Evolutionary conservation across 768 basidiomycete genomes (phyloP), one percentile per base, ranked within the genome.

Genomic region (Boletus insuetus): DNA sequence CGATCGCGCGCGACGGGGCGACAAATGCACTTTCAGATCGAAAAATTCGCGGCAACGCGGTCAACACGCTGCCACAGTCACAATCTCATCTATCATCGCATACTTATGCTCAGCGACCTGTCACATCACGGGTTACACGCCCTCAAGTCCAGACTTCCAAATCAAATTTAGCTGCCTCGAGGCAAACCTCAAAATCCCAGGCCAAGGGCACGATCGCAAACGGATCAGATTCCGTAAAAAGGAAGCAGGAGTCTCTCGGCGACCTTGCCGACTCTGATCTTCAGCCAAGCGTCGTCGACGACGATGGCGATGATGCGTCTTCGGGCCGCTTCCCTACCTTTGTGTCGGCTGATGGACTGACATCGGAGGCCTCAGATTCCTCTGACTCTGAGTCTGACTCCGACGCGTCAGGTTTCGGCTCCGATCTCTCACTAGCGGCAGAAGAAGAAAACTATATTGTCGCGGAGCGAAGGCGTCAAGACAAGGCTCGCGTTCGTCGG

Each of bases 371-470:
- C 9, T 77, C 79, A 3, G 79, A 78, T 45, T 82, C 82, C 13
- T 71, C 65, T 35, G 73, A 75, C 49, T 77, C 76, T 14, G 65
- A 68, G 34, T 76, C 75, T 39, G 67, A 70, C 56, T 59, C 62
- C 14, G 67, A 64, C 32, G 52, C 70, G 10, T 63, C 70, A 20
- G 75, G 75, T 26, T 78, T 78, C 55, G 79, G 76, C 44, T 78
- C 79, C 46, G 85, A 85, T 59, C 80, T 80, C 29, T 79, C 79
- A 34, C 75, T 85, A 37, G 79, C 82, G 59, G 78, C 75, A 40
- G 85, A 87, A 66, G 85, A 87, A 64, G 82, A 85, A 70, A 79
- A 69, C 40, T 85, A 82, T 49, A 82, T 85, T 41, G 61, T 81
- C 8, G 68, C 79, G 16, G 76, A 84, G 46, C 74, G 73, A 62